Base-by-base conservation (phyloP, 352 stramenopile species). In the Blastocystis sp. region DNA sequence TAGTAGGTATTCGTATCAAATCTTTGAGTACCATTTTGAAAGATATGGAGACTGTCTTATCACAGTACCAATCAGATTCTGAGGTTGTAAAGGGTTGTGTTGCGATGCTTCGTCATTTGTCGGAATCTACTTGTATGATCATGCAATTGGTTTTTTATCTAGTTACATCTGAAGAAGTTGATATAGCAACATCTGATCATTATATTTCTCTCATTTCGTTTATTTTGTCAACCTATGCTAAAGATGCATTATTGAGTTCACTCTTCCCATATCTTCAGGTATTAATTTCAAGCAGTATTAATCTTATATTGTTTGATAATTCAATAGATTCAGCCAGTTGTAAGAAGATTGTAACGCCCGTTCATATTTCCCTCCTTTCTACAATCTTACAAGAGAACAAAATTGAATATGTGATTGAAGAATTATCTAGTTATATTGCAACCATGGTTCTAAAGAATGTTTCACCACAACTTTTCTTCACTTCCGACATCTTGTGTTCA, bases 61-160 rank as follows among this genome's bases (percentile, higher is more conserved):
- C 27, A 14, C 54, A 32, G 6, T 32, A 32, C 54, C 54, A 32
- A 14, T 7, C 54, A 3, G 54, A 61, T 12, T 32, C 12, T 2
- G 19, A 32, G 54, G 54, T 61, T 61, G 19, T 61, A 32, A 37
- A 74, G 32, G 63, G 63, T 43, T 74, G 63, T 46, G n/a, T 74
- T 4, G 32, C 29, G 0, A 74, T 46, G 63, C 63, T 74, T 11
- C 63, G 35, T 43, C 29, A 52, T 24, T 14, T 51, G 2, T 52
- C 63, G 12, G 63, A 74, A 46, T 74, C n/a, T 9, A 29, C 24
- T 43, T 74, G 63, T 74, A 27, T 12, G 1, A 1, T 51, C 21
- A 37, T 24, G 5, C 6, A 9, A 2, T 43, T 32, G 1, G 11
- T 19, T 46, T 3, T 3, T 29, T 24, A 43, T 32, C 2, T 74